Conservation (phyloP, 2,329 filamentous ascomycete species). For the Colletotrichum caudatum region DNA sequence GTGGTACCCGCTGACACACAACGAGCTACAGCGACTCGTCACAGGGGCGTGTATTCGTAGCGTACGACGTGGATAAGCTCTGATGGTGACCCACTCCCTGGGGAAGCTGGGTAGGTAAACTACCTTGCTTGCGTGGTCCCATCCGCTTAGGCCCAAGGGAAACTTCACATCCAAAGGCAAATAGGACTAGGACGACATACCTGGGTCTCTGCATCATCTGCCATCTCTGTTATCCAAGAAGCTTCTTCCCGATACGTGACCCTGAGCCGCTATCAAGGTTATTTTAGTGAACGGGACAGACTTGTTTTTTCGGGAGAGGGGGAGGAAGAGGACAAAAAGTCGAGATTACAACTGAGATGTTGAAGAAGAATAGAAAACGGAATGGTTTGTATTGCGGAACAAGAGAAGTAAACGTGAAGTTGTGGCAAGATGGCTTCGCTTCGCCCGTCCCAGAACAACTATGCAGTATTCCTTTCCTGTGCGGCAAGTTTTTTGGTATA, state of each 20-base stretch:
- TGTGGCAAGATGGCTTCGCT: not conserved
- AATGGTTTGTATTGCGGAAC: too few species aligned
- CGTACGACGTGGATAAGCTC: conserved; percentile 11
- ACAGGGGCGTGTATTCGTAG: not conserved
- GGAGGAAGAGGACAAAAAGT: not conserved
- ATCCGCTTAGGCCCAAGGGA: conserved; percentile 1
- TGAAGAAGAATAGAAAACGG: not conserved
- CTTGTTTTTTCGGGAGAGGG: not conserved
- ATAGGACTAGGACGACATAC: not conserved
- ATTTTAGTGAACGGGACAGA: not conserved
- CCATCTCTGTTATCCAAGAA: not conserved
- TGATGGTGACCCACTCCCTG: conserved; percentile 21
- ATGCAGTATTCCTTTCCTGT: not conserved
- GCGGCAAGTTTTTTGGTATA: not conserved
- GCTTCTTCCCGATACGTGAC: not conserved
- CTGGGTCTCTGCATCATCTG: not conserved
- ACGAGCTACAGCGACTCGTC: conserved; percentile 16
- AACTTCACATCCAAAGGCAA: not conserved
- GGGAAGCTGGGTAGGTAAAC: not conserved
- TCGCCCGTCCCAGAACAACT: not conserved
- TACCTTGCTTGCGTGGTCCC: not conserved
- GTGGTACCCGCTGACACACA: conserved; percentile 24
- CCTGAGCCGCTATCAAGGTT: not conserved
- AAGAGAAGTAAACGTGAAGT: not conserved
- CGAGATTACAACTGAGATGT: too few species aligned